Conservation (phyloP, 2,329 filamentous ascomycete genomes). For the Exophiala viscosa region DNA sequence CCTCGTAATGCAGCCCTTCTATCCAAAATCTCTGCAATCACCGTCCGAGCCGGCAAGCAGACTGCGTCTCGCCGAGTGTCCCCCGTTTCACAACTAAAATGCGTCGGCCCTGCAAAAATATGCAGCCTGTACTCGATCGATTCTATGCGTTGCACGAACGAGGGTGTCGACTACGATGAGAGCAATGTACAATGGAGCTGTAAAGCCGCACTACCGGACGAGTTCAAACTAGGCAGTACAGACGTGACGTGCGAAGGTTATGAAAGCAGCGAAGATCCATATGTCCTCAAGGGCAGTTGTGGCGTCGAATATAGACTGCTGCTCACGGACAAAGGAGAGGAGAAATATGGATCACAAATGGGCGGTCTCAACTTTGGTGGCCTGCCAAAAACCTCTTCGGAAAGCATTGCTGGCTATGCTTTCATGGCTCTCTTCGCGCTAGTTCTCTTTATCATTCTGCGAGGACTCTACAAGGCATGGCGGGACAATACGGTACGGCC, state of each 20-base stretch:
- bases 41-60: constrained; percentile 63
- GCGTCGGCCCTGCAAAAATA: constrained; percentile 62
- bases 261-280: constrained; percentile 68
- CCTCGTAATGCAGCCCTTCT: constrained; percentile 54
- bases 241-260: constrained; percentile 95
- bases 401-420: constrained; percentile 30
- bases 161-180: constrained; percentile 70
- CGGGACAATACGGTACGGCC: constrained; percentile 27
- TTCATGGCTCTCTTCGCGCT: constrained; percentile 35
- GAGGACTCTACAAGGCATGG: constrained; percentile 27
- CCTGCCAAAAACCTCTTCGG: constrained; percentile 1
- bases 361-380: constrained; percentile 30
- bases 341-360: constrained; percentile 57
- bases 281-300: constrained; percentile 87
- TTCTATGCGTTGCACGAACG: constrained; percentile 84
- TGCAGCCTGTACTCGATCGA: constrained; percentile 71
- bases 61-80: constrained; percentile 74
- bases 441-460: constrained; percentile 31
- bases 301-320: constrained; percentile 83
- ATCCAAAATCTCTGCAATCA: constrained; percentile 70
- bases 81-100: constrained; percentile 75
- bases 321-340: constrained; percentile 72
- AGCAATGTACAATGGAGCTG: constrained; percentile 93
- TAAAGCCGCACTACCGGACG: constrained; percentile 58
- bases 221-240: constrained; percentile 74